Evolutionary conservation across 768 basidiomycete genomes (phyloP), one percentile per base, ranked within the genome.

Genomic region (Obba rivulosa): DNA sequence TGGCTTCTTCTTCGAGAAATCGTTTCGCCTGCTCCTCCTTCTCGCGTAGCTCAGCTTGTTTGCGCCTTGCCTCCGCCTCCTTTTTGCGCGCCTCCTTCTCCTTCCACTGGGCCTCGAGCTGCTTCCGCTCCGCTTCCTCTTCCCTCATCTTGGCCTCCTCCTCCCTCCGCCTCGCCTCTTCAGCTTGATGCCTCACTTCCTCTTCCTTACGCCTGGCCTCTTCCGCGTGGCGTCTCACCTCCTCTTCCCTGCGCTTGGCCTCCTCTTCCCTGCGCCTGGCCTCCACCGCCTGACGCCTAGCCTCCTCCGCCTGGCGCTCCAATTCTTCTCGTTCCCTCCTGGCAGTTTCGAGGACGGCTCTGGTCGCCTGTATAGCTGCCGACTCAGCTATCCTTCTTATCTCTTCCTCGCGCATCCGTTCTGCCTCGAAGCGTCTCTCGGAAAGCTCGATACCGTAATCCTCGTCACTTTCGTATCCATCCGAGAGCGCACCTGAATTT

Each of bases 1-100:
- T 64, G 23, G 62, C n/a, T n/a, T n/a, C n/a, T n/a, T n/a, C n/a
- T n/a, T n/a, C n/a, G n/a, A n/a, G n/a, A n/a, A n/a, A n/a, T n/a
- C n/a, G n/a, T n/a, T n/a, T n/a, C n/a, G n/a, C 60, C 34, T 63
- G 61, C 13, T 70, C 69, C 41, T 64, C 61, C 28, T 61, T 61
- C 28, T 62, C 60, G 54, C 44, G 54, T 22, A n/a, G n/a, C n/a
- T n/a, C n/a, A n/a, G n/a, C n/a, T n/a, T n/a, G n/a, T n/a, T 37
- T 59, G 49, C 43, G 45, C 48, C 48, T 54, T 5, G 53, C 57
- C 14, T 58, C 51, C 23, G 56, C 57, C 49, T 60, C 61, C 44
- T 47, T 61, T 48, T 44, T 46, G 34, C 45, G 46, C 11, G 41
- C 38, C 36, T 60, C 51, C 41, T 53, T 50, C 21, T 52, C 50